A percentile compares a stretch with the other conserved stretches of the same genome.
phyloP scores from a whole-genome alignment of 2,329 filamentous ascomycete species.

The Xylariaceae sp. region DNA sequence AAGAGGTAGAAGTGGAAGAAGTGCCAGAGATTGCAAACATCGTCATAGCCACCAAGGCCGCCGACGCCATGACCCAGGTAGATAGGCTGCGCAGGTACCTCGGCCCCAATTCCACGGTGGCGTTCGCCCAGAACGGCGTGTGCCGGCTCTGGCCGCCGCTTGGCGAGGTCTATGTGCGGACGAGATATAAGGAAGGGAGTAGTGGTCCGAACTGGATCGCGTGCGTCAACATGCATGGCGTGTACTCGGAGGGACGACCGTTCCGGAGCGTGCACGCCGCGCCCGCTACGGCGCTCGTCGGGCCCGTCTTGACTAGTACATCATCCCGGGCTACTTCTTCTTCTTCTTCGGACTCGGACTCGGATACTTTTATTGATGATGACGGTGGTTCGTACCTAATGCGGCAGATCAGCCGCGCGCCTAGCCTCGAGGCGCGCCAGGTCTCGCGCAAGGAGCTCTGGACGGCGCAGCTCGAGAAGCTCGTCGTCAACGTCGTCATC shows the following conservation, averaged over 20 bases:
- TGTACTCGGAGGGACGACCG: conserved; percentile 40
- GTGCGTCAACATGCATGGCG: conserved; percentile 56
- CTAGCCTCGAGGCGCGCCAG: conserved; percentile 37
- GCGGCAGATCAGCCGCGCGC: conserved; percentile 37
- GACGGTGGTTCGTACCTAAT: too few relatives aligned
- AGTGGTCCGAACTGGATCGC: conserved; percentile 63
- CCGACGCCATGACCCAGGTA: conserved; percentile 57
- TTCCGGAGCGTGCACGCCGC: conserved; percentile 51
- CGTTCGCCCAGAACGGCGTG: conserved; percentile 86
- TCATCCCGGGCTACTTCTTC: too few relatives aligned
- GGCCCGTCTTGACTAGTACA: conserved; percentile 38
- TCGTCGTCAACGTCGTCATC: conserved; percentile 73
- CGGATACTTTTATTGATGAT: too few relatives aligned
- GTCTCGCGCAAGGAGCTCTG: conserved; percentile 43
- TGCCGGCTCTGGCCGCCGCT: conserved; percentile 56
- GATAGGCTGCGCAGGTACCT: conserved; percentile 56
- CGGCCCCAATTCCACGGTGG: conserved; percentile 62
- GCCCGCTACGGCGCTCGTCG: conserved; percentile 43
- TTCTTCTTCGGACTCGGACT: too few relatives aligned
- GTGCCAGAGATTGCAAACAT: conserved; percentile 58
- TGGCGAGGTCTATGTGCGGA: conserved; percentile 37
- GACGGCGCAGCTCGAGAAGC: conserved; percentile 73
- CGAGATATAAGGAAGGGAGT: conserved; percentile 32
- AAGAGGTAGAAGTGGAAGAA: conserved; percentile 37
- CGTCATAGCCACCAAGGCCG: conserved; percentile 72